Conservation (phyloP, 2,329 filamentous ascomycete genomes). For the Exophiala xenobiotica region DNA sequence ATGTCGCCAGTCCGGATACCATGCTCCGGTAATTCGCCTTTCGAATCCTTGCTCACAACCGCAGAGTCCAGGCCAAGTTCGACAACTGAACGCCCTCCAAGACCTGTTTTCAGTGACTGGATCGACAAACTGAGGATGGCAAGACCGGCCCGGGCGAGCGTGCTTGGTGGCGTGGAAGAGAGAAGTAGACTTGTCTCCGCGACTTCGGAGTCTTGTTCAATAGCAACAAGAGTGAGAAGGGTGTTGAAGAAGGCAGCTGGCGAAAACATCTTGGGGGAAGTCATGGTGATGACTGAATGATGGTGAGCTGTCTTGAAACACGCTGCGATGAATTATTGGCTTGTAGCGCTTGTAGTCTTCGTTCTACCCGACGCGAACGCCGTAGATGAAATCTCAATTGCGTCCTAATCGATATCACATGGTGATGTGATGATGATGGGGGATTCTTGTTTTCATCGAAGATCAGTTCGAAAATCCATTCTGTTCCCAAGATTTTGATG, state of each 20-base stretch:
- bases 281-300: background rate
- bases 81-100: constrained; percentile 86
- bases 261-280: constrained; percentile 29
- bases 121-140: constrained; percentile 52
- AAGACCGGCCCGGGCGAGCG: constrained; percentile 42
- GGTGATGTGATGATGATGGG: no score
- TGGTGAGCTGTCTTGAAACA: background rate
- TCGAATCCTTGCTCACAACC: constrained; percentile 46
- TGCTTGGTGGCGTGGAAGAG: constrained; percentile 33
- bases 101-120: constrained; percentile 75
- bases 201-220: constrained; percentile 47
- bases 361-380: no score
- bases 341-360: background rate
- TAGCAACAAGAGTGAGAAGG: constrained; percentile 43
- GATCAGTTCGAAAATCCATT: no score
- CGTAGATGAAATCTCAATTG: no score
- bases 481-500: no score
- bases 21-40: constrained; percentile 42
- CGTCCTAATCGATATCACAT: no score
- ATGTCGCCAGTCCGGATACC: constrained; percentile 51
- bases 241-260: constrained; percentile 44
- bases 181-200: constrained; percentile 43
- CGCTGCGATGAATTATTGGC: no score
- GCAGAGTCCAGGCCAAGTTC: constrained; percentile 75
- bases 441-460: no score